Base-by-base conservation (phyloP, 2,329 filamentous ascomycete genomes). In the Ceratocystis lukuohia region DNA sequence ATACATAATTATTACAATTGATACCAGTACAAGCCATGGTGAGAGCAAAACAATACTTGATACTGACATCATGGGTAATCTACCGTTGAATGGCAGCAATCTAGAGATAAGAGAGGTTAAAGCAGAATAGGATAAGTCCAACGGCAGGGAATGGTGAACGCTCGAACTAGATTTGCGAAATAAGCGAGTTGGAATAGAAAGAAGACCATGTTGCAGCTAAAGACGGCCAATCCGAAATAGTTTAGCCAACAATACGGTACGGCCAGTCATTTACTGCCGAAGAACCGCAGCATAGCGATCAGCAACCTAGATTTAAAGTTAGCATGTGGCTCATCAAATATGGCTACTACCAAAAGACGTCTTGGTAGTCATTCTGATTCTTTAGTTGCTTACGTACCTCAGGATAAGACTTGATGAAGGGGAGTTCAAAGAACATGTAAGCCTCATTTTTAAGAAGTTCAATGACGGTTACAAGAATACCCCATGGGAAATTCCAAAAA, bases 401-500 rank as follows among this genome's bases (percentile, higher is more conserved):
- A 70, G 91, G 91, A 71, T 88, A 85, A 70, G 87, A 84, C 79
- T 96, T 95, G 76, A 97, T 89, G 72, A 96, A 96, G 30, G 90
- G 89, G 70, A 96, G 81, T 63, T 94, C 89, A 79, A 95, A 97
- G 80, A 99, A 96, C 73, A 86, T 86, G 75, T 93, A 95, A n/a
- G 65, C 64, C 65, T 89, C 87, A 74, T 96, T 96, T 80, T 96
- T 95, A 70, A 96, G 81, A 67, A 99, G 82, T 78, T 97, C 94
- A 69, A 94, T 79, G 69, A 96, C 82, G 45, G 91, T 93, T 69
- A 92, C 87, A 74, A 96, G 87, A 56, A 99, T 79, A 12, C 95
- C 95, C 93, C 93, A 97, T 20, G 95, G 93, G 74, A 97, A 93
- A 64, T 93, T 93, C 77, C 92, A 91, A 74, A 90, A 91, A 25